Conservation (phyloP, 2,329 filamentous ascomycete species). For the Alternaria angustiovoidea region DNA sequence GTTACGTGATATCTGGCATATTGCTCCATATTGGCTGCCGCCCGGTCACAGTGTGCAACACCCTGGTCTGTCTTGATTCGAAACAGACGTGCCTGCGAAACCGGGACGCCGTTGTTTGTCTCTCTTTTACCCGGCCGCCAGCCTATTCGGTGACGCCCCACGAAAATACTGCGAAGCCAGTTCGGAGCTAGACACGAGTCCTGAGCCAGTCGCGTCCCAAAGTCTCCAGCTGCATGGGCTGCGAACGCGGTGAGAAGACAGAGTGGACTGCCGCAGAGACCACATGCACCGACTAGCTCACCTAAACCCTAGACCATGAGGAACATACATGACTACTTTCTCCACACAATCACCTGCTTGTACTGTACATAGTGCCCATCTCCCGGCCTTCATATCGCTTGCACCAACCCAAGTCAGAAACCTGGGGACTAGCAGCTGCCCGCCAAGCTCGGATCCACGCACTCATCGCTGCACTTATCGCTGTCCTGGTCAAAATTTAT, state of each 20-base stretch:
- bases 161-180: slow-evolving; percentile 37
- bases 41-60: slow-evolving; percentile 44
- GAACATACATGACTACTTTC: slow-evolving; percentile 17
- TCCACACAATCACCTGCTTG: slow-evolving; percentile 24
- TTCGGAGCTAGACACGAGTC: slow-evolving; percentile 14
- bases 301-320: slow-evolving; percentile 26
- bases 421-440: slow-evolving; percentile 30
- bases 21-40: slow-evolving; percentile 45
- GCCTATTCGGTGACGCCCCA: slow-evolving; percentile 42
- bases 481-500: slow-evolving; percentile 36
- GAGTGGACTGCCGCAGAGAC: slow-evolving; percentile 30
- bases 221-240: slow-evolving; percentile 32
- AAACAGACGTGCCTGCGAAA: slow-evolving; percentile 44
- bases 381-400: slow-evolving; percentile 28
- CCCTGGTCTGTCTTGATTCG: slow-evolving; percentile 37
- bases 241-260: slow-evolving; percentile 24
- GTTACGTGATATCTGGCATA: slow-evolving; percentile 46
- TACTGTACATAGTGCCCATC: slow-evolving; percentile 13
- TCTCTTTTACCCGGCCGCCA: slow-evolving; percentile 44
- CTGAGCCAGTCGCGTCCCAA: slow-evolving; percentile 26
- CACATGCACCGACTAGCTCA: slow-evolving; percentile 35
- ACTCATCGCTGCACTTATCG: slow-evolving; percentile 32
- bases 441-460: slow-evolving; percentile 43
- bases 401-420: slow-evolving; percentile 26
- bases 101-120: slow-evolving; percentile 42